Conservation (phyloP, 805 yeast species). For the Myxozyma neotropica region DNA sequence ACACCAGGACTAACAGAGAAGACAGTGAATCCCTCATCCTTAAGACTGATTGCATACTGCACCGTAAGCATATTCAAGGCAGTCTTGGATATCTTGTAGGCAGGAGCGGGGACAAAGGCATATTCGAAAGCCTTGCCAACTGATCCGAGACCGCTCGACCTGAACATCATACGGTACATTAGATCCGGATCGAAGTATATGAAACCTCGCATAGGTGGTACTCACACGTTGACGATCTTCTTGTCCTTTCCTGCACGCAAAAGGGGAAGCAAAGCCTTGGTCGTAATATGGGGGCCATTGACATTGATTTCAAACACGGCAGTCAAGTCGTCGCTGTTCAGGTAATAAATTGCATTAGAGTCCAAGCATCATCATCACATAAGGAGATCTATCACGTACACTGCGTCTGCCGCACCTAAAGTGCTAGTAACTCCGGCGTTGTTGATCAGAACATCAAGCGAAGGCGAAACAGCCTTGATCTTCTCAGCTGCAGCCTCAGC, state of each 20-base stretch:
- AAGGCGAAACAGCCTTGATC: conserved; percentile 1
- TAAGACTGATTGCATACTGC: background rate
- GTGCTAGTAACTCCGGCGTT: conserved; percentile 7
- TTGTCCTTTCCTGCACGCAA: background rate
- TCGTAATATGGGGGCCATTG: background rate
- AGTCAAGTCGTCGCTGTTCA: background rate
- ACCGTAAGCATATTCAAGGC: conserved; percentile 1
- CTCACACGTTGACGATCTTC: background rate
- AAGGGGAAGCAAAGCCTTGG: conserved; percentile 3
- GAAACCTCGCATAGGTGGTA: too few species aligned
- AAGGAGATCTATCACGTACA: background rate
- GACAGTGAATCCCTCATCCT: background rate
- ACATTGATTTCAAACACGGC: conserved; percentile 1
- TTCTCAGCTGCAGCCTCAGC: background rate
- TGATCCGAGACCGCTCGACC: background rate
- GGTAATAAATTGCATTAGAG: background rate
- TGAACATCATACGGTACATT: too few species aligned
- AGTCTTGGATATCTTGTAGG: background rate
- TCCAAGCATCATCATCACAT: too few species aligned
- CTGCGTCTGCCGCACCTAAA: background rate
- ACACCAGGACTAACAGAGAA: background rate
- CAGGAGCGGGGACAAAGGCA: background rate
- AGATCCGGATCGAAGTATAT: too few species aligned
- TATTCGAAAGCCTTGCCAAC: background rate
- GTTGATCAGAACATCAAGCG: conserved; percentile 10